Conservation (phyloP, 2,329 filamentous ascomycete genomes). For the Xylaria hypoxylon region DNA sequence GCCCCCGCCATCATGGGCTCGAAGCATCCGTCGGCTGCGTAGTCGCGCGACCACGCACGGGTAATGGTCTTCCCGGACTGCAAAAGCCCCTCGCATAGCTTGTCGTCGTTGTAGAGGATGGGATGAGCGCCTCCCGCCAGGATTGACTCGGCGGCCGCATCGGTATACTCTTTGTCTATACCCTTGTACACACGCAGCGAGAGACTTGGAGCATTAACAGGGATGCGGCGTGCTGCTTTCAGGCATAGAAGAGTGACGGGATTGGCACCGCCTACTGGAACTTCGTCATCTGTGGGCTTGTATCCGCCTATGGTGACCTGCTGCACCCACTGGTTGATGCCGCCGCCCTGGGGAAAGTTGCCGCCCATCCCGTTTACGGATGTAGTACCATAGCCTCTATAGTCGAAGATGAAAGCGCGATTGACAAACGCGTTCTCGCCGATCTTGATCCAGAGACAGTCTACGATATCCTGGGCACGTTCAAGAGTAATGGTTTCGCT, state of each 20-base stretch:
- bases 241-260: conserved; percentile 33
- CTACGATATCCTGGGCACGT: conserved; percentile 32
- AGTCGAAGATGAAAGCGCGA: conserved; percentile 37
- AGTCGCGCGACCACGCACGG: conserved; percentile 33
- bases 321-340: conserved; percentile 39
- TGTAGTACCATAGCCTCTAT: conserved; percentile 32
- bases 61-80: conserved; percentile 22
- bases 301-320: conserved; percentile 36
- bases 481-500: conserved; percentile 7
- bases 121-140: conserved; percentile 34
- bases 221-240: conserved; percentile 33
- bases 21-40: conserved; percentile 34
- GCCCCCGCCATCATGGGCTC: conserved; percentile 37
- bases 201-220: conserved; percentile 35
- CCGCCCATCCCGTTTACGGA: conserved; percentile 30
- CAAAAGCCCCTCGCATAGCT: conserved; percentile 33
- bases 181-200: conserved; percentile 32
- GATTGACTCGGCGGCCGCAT: conserved; percentile 32
- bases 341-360: conserved; percentile 36
- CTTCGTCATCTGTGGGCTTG: conserved; percentile 25
- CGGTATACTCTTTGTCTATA: conserved; percentile 26
- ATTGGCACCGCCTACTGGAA: conserved; percentile 30
- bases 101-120: conserved; percentile 35
- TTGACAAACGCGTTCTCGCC: conserved; percentile 38
- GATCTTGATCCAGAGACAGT: conserved; percentile 38